Conservation (phyloP, 2,329 filamentous ascomycete species). For the Penicillium brasilianum region DNA sequence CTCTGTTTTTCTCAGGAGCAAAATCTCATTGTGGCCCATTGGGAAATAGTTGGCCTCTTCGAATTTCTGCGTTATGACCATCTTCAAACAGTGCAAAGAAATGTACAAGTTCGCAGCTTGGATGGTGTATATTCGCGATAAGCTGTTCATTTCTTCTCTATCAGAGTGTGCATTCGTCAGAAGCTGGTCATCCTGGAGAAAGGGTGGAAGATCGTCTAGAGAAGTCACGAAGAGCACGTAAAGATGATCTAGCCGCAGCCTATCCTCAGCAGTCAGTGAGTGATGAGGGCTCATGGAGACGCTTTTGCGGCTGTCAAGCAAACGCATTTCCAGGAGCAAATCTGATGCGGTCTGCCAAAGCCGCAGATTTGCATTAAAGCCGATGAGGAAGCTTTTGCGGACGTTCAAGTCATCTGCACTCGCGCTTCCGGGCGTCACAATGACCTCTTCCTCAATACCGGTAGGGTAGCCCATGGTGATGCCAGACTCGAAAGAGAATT, state of each 20-base stretch:
- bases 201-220: conserved; percentile 46
- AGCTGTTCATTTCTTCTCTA: conserved; percentile 8
- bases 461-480: conserved; percentile 43
- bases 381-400: conserved; percentile 42
- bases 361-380: conserved; percentile 51
- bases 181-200: conserved; percentile 36
- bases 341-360: conserved; percentile 51
- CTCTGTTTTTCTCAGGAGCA: conserved; percentile 45
- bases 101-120: conserved; percentile 50
- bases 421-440: conserved; percentile 23
- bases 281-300: conserved; percentile 7
- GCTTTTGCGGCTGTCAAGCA: conserved; percentile 17
- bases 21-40: conserved; percentile 19
- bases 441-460: conserved; percentile 27
- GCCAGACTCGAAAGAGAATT: conserved; percentile 49
- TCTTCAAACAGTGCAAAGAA: conserved; percentile 45
- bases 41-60: conserved; percentile 27
- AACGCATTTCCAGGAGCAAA: conserved; percentile 44
- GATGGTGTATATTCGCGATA: conserved; percentile 37
- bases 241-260: conserved; percentile 42
- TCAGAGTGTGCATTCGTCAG: conserved; percentile 12
- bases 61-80: conserved; percentile 44
- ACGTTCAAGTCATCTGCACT: conserved; percentile 7
- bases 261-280: conserved; percentile 29
- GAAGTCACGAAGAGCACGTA: conserved; percentile 51